A percentile compares a stretch with the other conserved stretches of the same genome.
These are phyloP conservation scores for Saccharomyces jurei DNA, from an alignment of 805 yeast genomes.

Conservation along the genomic window DNA sequence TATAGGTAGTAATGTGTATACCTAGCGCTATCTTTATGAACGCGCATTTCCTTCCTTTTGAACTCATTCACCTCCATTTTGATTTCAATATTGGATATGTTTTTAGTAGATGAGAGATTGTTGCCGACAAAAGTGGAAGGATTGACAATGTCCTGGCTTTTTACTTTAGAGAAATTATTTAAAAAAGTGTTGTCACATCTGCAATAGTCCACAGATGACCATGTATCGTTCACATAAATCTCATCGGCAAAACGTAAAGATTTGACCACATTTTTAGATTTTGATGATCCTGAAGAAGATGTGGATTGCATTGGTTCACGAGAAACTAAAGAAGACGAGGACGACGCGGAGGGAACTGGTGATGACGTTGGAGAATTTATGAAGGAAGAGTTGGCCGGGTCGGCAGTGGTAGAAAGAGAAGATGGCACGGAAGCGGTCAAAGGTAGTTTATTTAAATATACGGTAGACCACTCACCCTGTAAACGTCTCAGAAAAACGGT, in stretches of 20 bases:
- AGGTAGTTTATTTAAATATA: not conserved
- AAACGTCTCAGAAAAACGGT: not conserved
- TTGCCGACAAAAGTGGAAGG: slow-evolving; percentile 5
- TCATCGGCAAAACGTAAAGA: slow-evolving; percentile 19
- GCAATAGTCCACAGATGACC: slow-evolving; percentile 24
- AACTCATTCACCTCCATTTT: slow-evolving; percentile 57
- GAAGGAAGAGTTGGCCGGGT: not conserved
- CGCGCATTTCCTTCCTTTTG: slow-evolving; percentile 59
- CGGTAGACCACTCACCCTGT: not conserved
- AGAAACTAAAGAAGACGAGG: not conserved
- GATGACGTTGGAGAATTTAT: not conserved
- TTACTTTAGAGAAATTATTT: slow-evolving; percentile 1
- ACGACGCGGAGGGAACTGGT: not conserved
- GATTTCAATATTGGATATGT: slow-evolving; percentile 28
- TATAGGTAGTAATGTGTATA: not conserved
- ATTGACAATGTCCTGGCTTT: slow-evolving; percentile 8
- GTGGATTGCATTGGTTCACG: not conserved
- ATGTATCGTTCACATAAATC: slow-evolving; percentile 24
- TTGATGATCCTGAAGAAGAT: not conserved
- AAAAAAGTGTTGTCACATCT: slow-evolving; percentile 23
- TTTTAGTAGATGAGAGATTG: not conserved
- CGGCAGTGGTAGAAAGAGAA: not conserved
- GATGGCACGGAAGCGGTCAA: not conserved
- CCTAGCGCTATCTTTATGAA: slow-evolving; percentile 49
- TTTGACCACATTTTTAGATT: slow-evolving; percentile 4